Conservation (phyloP, 176 grass and related monocot genomes). For the Phoenix roebelenii region DNA sequence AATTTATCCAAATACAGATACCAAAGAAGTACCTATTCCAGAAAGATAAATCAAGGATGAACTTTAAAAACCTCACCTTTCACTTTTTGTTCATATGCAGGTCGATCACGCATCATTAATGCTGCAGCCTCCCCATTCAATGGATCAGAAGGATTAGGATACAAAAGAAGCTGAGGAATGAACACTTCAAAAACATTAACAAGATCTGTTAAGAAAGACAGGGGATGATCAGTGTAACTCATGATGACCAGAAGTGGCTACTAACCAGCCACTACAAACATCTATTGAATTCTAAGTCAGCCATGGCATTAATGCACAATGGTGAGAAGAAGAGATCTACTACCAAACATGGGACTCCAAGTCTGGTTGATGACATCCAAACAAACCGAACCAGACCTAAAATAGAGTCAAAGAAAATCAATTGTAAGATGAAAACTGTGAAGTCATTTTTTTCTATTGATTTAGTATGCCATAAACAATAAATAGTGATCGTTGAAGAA, state of each 20-base stretch:
- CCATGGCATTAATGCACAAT: background rate
- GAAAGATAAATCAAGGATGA: no score
- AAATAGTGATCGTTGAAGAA: no score
- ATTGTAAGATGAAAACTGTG: background rate
- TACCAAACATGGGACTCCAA: conserved; percentile 21
- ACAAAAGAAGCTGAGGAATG: conserved; percentile 10
- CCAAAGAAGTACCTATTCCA: no score
- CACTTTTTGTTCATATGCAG: conserved; percentile 17
- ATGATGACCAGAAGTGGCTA: background rate
- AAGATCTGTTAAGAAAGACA: conserved; percentile 5
- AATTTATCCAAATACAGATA: no score
- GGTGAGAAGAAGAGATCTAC: background rate
- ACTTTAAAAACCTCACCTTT: conserved; percentile 3
- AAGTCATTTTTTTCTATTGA: background rate
- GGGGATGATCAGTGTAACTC: background rate
- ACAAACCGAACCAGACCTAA: conserved; percentile 18
- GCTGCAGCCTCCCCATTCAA: conserved; percentile 15
- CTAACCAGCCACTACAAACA: background rate
- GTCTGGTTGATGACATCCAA: conserved; percentile 21
- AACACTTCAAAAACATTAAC: conserved; percentile 16
- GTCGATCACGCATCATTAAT: conserved; percentile 12
- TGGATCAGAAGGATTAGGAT: conserved; percentile 17
- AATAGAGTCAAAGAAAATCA: background rate
- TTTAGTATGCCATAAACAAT: no score
- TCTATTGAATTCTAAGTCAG: background rate